Percentiles rank a stretch among this genome's conserved stretches.
Conservation (phyloP, 2,329 filamentous ascomycete genomes). For the Exserohilum rostratum region DNA sequence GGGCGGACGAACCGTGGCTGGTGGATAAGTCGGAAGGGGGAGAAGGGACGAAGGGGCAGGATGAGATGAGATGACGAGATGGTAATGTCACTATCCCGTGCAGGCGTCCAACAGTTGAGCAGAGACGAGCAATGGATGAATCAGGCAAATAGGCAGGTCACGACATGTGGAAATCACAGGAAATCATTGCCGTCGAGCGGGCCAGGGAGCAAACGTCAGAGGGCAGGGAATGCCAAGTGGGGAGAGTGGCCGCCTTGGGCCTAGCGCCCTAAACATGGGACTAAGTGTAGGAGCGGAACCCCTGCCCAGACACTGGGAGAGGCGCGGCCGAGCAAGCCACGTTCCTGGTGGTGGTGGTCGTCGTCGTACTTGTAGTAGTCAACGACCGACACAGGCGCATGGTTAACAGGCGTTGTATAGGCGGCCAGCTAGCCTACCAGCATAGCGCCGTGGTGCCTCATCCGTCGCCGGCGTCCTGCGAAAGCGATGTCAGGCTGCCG, state of each 20-base stretch:
- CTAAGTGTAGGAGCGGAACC: background rate
- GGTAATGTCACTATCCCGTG: background rate
- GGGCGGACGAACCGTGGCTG: no score
- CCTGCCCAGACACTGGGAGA: no score
- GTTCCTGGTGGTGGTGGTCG: constrained; percentile 5
- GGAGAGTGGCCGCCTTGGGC: no score
- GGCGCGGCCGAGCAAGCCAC: background rate
- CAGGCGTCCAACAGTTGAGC: no score
- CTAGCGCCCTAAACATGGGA: no score
- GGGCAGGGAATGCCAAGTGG: background rate
- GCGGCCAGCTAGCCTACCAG: constrained; percentile 6
- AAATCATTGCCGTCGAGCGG: background rate
- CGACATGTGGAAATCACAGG: background rate
- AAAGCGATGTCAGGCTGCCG: background rate
- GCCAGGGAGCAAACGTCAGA: background rate
- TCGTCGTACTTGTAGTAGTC: no score
- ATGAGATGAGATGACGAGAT: background rate
- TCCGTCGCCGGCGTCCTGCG: constrained; percentile 2
- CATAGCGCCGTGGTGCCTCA: constrained; percentile 6
- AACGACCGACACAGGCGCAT: no score
- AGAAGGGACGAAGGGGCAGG: no score
- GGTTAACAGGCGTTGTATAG: no score
- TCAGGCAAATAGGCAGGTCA: no score
- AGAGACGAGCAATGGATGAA: no score
- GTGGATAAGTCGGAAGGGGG: no score